A percentile compares a stretch with the other conserved stretches of the same genome.
Evolutionary conservation across 768 basidiomycete species (phyloP).

Genomic region (Podaxis pistillaris): DNA sequence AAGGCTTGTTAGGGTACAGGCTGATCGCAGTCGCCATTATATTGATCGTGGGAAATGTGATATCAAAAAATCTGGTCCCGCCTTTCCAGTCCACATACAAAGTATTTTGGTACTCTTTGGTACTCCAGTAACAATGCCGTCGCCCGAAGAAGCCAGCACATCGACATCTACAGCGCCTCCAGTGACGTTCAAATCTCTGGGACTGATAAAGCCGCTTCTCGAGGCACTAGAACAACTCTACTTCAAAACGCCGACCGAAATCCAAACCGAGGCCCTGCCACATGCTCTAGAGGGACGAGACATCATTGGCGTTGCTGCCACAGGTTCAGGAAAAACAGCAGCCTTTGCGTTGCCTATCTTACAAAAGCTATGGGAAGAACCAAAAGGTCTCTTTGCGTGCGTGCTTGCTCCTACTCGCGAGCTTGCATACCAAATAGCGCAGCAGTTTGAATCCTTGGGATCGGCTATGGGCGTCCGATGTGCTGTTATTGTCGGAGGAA

Average conservation of each 20-base stretch:
- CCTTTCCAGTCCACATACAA: slow-evolving; percentile 3
- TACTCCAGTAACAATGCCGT: slow-evolving; percentile 44
- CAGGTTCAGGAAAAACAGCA: slow-evolving; percentile 97
- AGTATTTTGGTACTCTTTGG: slow-evolving; percentile 2
- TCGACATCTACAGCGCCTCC: slow-evolving; percentile 30
- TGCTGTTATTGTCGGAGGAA: slow-evolving; percentile 91
- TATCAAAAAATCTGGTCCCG: slow-evolving; percentile 17
- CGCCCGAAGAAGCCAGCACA: slow-evolving; percentile 58
- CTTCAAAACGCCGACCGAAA: slow-evolving; percentile 86
- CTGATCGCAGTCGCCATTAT: not conserved
- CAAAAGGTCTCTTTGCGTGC: slow-evolving; percentile 89
- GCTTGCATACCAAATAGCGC: slow-evolving; percentile 96
- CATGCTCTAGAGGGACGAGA: slow-evolving; percentile 89
- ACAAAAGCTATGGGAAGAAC: slow-evolving; percentile 95
- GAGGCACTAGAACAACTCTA: slow-evolving; percentile 79
- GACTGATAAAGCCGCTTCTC: slow-evolving; percentile 86
- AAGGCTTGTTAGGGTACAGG: not conserved
- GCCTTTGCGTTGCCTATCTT: slow-evolving; percentile 96
- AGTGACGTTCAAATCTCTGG: slow-evolving; percentile 76
- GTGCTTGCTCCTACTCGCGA: slow-evolving; percentile 98
- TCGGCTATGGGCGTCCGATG: slow-evolving; percentile 91
- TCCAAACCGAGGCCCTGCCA: slow-evolving; percentile 83
- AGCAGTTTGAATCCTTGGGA: slow-evolving; percentile 91
- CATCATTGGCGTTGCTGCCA: slow-evolving; percentile 97
- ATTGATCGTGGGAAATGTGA: slow-evolving; percentile 15